Base-by-base conservation (phyloP, 768 basidiomycete genomes). In the Hygrophorus russula region DNA sequence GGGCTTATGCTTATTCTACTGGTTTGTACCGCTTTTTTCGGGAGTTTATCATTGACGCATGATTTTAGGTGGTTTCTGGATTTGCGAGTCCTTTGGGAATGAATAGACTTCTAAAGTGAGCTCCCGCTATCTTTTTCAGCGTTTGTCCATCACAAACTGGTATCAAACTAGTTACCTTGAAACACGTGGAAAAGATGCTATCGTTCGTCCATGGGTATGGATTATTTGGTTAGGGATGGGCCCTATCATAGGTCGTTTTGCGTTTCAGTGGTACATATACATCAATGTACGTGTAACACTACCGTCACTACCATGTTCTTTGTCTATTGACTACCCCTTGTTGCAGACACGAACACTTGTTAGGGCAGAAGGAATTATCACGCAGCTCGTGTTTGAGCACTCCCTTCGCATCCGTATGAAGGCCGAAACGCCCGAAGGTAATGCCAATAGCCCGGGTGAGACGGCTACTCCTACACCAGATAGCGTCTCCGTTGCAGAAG, bases 391-490 rank as follows among this genome's bases (percentile, higher is more conserved):
- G 15, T 68, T 67, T 31, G 66, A 68, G 38, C 69, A 71, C 42
- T 61, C 65, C 10, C 67, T 89, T 5, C 70, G 78, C 24, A 74
- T 85, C 33, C 69, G 82, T 27, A 65, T 80, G 60, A 75, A 71
- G 43, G 68, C 76, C 14, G 65, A 63, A 46, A 53, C 53, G 2
- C n/a, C 32, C 13, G 34, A 17, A 44, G n/a, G n/a, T n/a, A 10
- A 9, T 37, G 17, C 14, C 37, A 13, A 5, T 5, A 20, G 19
- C 19, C 3, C 4, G 5, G 37, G 19, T 5, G 12, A 13, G 24
- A 24, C 24, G 24, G 7, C 24, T 13, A 20, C n/a, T 39, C 37
- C 12, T 20, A 14, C 37, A 13, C 33, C 33, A 13, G 33, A 35
- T 17, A 35, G 10, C 3, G 3, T 17, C 10, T 9, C 33, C 17